Evolutionary conservation across 129 eudicot genomes (phyloP).

Genomic region (Escallonia rubra): DNA sequence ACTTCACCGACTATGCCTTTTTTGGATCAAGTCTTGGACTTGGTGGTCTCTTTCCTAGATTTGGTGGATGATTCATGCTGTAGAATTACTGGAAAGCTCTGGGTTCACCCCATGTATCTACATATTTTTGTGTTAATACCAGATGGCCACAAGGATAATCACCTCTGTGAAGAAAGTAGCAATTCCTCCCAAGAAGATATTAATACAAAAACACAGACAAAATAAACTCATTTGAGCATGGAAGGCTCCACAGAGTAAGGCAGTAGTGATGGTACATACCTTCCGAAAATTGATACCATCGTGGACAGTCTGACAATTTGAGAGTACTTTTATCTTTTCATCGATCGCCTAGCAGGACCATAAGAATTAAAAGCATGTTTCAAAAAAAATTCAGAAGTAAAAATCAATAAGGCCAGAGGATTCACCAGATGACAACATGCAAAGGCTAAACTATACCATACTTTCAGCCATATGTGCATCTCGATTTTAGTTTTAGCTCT

Average conservation of each 20-base stretch:
- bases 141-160: neutral
- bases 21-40: no score
- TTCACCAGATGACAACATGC: neutral
- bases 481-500: no score
- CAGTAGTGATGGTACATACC: conserved; percentile 34
- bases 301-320: conserved; percentile 89
- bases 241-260: conserved; percentile 6
- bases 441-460: no score
- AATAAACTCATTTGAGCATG: neutral
- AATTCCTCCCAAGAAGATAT: neutral
- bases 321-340: conserved; percentile 89
- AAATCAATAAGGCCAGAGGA: neutral
- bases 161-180: neutral
- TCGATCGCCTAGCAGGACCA: conserved; percentile 75
- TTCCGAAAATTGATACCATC: conserved; percentile 77
- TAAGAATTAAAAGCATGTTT: neutral
- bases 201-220: neutral
- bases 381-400: conserved; percentile 7
- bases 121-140: no score
- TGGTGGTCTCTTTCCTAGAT: no score
- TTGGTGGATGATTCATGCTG: no score
- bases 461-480: no score
- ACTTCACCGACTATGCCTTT: no score
- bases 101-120: no score
- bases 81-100: no score